Evolutionary conservation across 2,329 filamentous ascomycete species (phyloP), one percentile per base, ranked within the genome.

Genomic region (Arthrobotrys megalospora): DNA sequence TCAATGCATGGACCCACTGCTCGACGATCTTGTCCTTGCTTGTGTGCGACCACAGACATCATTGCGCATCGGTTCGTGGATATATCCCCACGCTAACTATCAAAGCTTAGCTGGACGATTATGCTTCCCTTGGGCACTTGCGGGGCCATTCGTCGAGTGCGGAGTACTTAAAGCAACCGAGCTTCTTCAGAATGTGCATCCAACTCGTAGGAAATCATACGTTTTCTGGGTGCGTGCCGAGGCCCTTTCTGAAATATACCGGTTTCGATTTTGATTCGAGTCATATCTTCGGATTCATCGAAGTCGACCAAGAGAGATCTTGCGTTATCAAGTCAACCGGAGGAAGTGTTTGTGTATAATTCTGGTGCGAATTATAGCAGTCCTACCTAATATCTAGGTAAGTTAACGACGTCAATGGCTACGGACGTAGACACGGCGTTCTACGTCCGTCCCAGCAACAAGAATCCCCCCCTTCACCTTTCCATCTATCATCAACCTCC

Each of bases 11-110:
- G 21, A 16, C 28, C 58, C 21, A 55, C 36, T 36, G 50, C 50
- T 21, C 69, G 60, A 73, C 28, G 34, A 60, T 60, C 55, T 43
- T 60, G 55, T 43, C 55, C 69, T 43, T 73, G 53, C 19, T 48
- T 36, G 24, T 60, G 28, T 73, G 19, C 69, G 32, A 73, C 64
- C 50, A 41, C 62, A 66, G 50, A 43, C 50, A 66, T 66, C 69
- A 66, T 66, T 60, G 32, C 64, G 60, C 60, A 60, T 55, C 32
- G 38, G 32, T 21, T 64, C 55, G 19, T 60, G 41, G n/a, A 62
- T 47, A 43, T 64, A 38, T 48, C n/a, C n/a, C 52, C 14, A 21
- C n/a, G 24, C 43, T 70, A 55, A 28, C 19, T 48, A 28, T 48
- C 21, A 19, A 34, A 70, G n/a, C 52, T 70, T 70, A 52, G 10